phyloP scores from a whole-genome alignment of 148 eudicot species.

The Polygonum aviculare region DNA sequence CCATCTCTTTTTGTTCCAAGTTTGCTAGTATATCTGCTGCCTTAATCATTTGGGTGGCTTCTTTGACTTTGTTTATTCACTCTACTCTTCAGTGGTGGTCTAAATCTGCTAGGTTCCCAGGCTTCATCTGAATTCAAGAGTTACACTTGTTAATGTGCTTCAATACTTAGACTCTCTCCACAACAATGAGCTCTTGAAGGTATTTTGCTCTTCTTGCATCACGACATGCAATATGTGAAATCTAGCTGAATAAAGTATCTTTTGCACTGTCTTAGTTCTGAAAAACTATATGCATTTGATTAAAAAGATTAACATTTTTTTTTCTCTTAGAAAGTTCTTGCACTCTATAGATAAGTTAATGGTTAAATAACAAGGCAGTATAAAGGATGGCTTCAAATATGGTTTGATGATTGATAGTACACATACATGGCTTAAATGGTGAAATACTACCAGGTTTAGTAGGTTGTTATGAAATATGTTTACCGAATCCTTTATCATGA shows the following conservation, averaged over 20 bases:
- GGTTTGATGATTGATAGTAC: not conserved
- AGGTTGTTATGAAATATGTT: not conserved
- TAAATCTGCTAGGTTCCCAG: conserved; percentile 17
- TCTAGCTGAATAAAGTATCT: not conserved
- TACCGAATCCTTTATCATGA: not conserved
- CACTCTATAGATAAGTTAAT: too few relatives aligned
- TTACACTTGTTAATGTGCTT: conserved; percentile 23
- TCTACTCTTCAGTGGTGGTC: conserved; percentile 13
- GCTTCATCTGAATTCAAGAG: conserved; percentile 21
- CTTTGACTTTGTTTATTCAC: conserved; percentile 7
- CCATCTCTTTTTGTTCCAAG: too few relatives aligned
- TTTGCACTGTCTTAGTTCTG: not conserved
- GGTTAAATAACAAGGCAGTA: not conserved
- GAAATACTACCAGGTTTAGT: not conserved
- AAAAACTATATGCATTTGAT: not conserved
- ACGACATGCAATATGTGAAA: not conserved
- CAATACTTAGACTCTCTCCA: conserved; percentile 18
- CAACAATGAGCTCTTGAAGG: conserved; percentile 42
- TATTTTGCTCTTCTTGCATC: conserved; percentile 16
- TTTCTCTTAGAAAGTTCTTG: too few relatives aligned
- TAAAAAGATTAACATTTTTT: too few relatives aligned
- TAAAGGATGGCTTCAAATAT: not conserved
- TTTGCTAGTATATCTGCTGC: not conserved
- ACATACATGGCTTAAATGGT: too few relatives aligned
- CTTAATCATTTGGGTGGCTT: not conserved